Percentiles rank a stretch among this genome's conserved stretches.
Conservation (phyloP, 805 yeast species). For the Sporopachydermia quercuum region DNA sequence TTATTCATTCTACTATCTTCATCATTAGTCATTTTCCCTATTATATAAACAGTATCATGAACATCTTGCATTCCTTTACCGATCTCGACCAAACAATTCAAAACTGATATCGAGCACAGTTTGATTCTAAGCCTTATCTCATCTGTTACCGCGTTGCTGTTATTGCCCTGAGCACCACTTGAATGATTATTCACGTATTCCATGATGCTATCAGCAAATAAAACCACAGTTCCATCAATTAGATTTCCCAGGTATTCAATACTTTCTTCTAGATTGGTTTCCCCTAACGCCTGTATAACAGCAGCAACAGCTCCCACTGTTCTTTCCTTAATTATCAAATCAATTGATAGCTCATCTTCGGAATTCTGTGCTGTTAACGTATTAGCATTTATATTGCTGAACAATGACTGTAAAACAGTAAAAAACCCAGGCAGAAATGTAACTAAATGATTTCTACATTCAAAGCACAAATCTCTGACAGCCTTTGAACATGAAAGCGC, state of each 20-base stretch:
- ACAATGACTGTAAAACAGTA: conserved; percentile 9
- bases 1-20: conserved; percentile 12
- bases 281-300: conserved; percentile 15
- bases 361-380: neutral
- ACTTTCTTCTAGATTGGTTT: conserved; percentile 10
- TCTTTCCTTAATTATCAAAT: conserved; percentile 15
- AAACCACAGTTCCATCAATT: conserved; percentile 13
- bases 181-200: conserved; percentile 6
- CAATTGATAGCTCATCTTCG: conserved; percentile 1
- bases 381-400: neutral
- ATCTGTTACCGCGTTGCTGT: no score
- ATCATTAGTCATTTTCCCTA: conserved; percentile 22
- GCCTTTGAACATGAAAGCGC: neutral
- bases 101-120: conserved; percentile 28
- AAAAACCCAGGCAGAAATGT: conserved; percentile 19
- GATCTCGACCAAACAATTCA: conserved; percentile 50
- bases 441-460: conserved; percentile 12
- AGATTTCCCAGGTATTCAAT: conserved; percentile 20
- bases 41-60: conserved; percentile 28
- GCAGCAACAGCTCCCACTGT: conserved; percentile 18
- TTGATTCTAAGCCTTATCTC: neutral
- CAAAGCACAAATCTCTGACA: conserved; percentile 4
- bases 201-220: no score
- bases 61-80: conserved; percentile 57
- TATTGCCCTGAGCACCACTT: no score